These are phyloP conservation scores for Myxozyma nipponensis DNA, from an alignment of 805 yeast genomes.

Conservation along the genomic window DNA sequence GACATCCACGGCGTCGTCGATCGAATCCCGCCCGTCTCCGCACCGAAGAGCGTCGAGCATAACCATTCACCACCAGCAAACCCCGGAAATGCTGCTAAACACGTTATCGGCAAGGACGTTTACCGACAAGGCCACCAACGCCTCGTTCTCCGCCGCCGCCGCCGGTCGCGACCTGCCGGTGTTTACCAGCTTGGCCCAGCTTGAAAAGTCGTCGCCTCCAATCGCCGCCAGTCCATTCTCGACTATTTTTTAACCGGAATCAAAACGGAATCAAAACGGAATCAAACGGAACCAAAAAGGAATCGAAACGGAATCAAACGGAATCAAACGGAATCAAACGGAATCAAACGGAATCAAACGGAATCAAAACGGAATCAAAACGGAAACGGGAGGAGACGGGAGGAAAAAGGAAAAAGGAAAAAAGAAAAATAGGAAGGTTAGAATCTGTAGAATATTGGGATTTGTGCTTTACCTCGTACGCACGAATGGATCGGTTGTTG, in stretches of 20 bases:
- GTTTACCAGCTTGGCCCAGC: conserved; percentile 20
- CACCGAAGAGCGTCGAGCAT: conserved; percentile 5
- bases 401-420: no score
- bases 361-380: no score
- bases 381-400: no score
- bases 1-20: conserved; percentile 15
- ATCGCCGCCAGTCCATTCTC: not conserved
- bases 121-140: not conserved
- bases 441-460: no score
- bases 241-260: not conserved
- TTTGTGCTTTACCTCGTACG: no score
- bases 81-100: conserved; percentile 13
- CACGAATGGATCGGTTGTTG: no score
- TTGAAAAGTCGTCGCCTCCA: conserved; percentile 1
- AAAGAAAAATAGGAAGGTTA: no score
- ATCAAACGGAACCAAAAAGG: not conserved
- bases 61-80: conserved; percentile 4
- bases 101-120: not conserved
- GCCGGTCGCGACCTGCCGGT: conserved; percentile 10
- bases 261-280: not conserved
- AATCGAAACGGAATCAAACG: not conserved
- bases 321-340: not conserved
- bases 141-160: conserved; percentile 2
- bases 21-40: not conserved
- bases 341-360: no score